These are phyloP conservation scores for Leccinum incarnatum DNA, from an alignment of 768 basidiomycete genomes.

Conservation along the genomic window DNA sequence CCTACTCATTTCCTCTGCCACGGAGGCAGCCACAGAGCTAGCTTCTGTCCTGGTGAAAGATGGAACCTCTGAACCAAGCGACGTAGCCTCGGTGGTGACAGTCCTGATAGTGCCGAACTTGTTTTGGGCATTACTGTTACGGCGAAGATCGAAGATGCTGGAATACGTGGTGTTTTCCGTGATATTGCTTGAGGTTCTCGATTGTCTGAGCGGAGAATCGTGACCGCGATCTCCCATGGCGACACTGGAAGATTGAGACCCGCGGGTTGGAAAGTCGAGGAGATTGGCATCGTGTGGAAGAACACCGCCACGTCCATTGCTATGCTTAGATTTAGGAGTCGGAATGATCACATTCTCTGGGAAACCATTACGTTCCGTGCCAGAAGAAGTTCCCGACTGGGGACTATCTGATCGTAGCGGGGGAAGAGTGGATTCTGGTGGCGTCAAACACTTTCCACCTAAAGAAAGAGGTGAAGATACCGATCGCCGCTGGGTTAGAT, in stretches of 20 bases:
- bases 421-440: conserved; percentile 46
- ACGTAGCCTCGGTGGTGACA: conserved; percentile 79
- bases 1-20: conserved; percentile 40
- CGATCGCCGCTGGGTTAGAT: conserved; percentile 43
- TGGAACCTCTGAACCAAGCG: conserved; percentile 54
- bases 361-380: conserved; percentile 31
- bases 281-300: conserved; percentile 19
- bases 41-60: conserved; percentile 68
- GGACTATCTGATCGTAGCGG: conserved; percentile 57
- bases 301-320: conserved; percentile 6
- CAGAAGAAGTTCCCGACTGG: conserved; percentile 40
- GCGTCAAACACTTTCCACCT: conserved; percentile 47
- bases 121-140: conserved; percentile 44
- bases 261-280: conserved; percentile 33
- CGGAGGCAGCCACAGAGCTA: conserved; percentile 50
- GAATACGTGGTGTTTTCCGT: conserved; percentile 58
- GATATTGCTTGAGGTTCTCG: conserved; percentile 58
- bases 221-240: conserved; percentile 31
- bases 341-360: conserved; percentile 34
- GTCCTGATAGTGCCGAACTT: conserved; percentile 80
- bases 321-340: conserved; percentile 38
- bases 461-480: conserved; percentile 36
- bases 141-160: conserved; percentile 56
- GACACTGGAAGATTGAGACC: conserved; percentile 36
- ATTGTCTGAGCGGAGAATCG: conserved; percentile 50